Evolutionary conservation across 2,329 filamentous ascomycete genomes (phyloP).

Genomic region (Gnomoniopsis smithogilvyi): DNA sequence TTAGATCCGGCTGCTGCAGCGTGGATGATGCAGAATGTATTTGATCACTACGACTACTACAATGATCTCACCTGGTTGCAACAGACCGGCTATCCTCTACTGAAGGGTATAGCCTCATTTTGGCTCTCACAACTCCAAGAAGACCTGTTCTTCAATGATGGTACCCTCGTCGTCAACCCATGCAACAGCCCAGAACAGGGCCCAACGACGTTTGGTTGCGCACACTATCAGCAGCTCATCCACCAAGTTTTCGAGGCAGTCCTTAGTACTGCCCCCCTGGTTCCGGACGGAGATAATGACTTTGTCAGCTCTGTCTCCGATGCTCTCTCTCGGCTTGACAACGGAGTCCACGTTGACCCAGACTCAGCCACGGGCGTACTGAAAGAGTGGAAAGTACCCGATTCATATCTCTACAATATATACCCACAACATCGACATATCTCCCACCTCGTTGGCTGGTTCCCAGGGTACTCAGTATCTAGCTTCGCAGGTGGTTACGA

Average conservation of each 20-base stretch:
- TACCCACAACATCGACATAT: constrained; percentile 43
- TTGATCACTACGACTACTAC: constrained; percentile 54
- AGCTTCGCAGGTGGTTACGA: constrained; percentile 38
- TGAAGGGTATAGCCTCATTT: constrained; percentile 52
- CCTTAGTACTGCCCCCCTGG: constrained; percentile 25
- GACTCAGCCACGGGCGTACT: constrained; percentile 34
- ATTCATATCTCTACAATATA: constrained; percentile 28
- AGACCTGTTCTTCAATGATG: constrained; percentile 47
- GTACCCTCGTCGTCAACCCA: constrained; percentile 52
- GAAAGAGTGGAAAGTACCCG: constrained; percentile 48
- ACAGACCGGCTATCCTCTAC: constrained; percentile 46
- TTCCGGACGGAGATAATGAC: constrained; percentile 23
- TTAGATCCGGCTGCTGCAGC: constrained; percentile 42
- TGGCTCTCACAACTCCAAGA: constrained; percentile 52
- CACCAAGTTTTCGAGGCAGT: constrained; percentile 38
- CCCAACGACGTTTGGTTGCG: constrained; percentile 49
- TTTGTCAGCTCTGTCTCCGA: constrained; percentile 35
- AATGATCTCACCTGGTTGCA: constrained; percentile 43
- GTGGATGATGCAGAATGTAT: constrained; percentile 61
- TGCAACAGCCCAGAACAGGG: constrained; percentile 59
- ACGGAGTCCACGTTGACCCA: constrained; percentile 42
- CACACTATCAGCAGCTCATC: constrained; percentile 52
- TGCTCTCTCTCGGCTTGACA: constrained; percentile 44
- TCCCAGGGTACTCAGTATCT: constrained; percentile 49
- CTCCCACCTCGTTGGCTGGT: constrained; percentile 54